A percentile compares a stretch with the other conserved stretches of the same genome.
Evolutionary conservation across 306 rosid species (phyloP).

Genomic region (Fagus crenata): DNA sequence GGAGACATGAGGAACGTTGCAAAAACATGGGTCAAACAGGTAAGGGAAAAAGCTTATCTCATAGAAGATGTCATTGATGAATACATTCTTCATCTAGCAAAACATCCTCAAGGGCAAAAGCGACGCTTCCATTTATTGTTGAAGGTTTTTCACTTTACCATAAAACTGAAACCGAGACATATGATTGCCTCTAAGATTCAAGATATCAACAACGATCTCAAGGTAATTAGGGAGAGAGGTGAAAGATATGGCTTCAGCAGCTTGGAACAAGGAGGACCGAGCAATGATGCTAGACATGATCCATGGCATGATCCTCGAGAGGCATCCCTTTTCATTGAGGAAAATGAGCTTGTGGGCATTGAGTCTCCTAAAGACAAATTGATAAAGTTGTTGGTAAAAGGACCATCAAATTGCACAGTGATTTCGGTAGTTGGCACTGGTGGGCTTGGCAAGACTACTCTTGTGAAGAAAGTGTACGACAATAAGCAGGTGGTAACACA

Average conservation of each 20-base stretch:
- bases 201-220: too few relatives aligned
- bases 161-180: neutral
- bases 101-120: neutral
- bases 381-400: neutral
- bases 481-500: neutral
- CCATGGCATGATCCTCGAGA: neutral
- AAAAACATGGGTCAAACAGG: slow-evolving; percentile 1
- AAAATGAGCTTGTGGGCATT: neutral
- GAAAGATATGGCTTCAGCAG: too few relatives aligned
- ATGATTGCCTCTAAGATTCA: neutral
- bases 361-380: neutral
- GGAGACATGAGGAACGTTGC: neutral
- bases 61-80: slow-evolving; percentile 19
- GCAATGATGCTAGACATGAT: neutral
- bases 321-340: neutral
- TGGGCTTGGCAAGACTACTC: neutral
- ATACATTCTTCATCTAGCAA: neutral
- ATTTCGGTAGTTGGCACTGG: neutral
- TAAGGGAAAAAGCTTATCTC: slow-evolving; percentile 1
- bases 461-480: neutral
- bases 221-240: neutral
- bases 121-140: neutral
- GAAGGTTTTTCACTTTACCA: neutral
- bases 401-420: neutral
- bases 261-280: neutral